Conservation (phyloP, 2,329 filamentous ascomycete genomes). For the Exophiala phaeomuriformis region DNA sequence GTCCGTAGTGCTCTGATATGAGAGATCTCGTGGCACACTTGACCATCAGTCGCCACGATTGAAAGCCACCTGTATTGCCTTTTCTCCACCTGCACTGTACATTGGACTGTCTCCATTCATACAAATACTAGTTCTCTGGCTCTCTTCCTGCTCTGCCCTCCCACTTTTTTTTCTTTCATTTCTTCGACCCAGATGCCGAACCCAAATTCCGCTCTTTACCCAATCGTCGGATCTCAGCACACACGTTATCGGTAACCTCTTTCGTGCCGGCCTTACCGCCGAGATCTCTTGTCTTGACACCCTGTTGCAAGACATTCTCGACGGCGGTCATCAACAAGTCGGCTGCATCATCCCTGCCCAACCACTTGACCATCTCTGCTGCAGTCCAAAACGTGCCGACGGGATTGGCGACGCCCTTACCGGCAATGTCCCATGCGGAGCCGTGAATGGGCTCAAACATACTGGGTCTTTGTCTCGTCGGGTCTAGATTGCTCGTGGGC, state of each 20-base stretch:
- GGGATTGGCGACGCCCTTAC: conserved; percentile 92
- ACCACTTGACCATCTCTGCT: conserved; percentile 59
- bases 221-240: conserved; percentile 20
- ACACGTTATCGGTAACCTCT: conserved; percentile 53
- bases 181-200: no score
- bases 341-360: conserved; percentile 54
- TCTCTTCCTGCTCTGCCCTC: neutral
- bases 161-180: neutral
- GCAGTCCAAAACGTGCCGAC: conserved; percentile 63
- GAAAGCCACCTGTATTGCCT: no score
- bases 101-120: neutral
- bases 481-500: conserved; percentile 62
- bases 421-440: conserved; percentile 91
- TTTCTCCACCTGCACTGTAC: no score
- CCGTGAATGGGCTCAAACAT: conserved; percentile 63
- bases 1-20: no score
- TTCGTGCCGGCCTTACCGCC: conserved; percentile 52
- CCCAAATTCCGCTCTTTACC: conserved; percentile 7
- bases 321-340: conserved; percentile 52
- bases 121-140: neutral
- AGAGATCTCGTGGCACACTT: no score
- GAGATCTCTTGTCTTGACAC: conserved; percentile 53
- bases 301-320: conserved; percentile 52
- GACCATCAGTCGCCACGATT: no score
- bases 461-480: conserved; percentile 52